Evolutionary conservation across 768 basidiomycete species (phyloP).

Genomic region (Lentinula sp.): DNA sequence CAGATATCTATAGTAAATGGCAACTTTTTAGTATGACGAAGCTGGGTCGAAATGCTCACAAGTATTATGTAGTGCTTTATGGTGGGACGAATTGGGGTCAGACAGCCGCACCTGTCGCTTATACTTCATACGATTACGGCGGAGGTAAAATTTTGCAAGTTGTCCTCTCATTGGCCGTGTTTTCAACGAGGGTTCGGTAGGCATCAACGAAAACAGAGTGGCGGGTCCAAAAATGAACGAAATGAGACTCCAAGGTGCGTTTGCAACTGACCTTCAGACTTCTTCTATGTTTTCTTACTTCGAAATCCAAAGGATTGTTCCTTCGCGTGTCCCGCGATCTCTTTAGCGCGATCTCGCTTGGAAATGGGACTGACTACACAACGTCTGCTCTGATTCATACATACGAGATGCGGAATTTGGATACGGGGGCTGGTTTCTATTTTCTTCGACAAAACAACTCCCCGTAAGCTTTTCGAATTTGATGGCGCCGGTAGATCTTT

Average conservation of each 20-base stretch:
- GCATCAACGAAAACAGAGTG: constrained; percentile 49
- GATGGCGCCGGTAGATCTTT: neutral
- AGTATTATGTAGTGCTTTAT: constrained; percentile 36
- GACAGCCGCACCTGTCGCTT: constrained; percentile 49
- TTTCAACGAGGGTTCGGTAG: constrained; percentile 12
- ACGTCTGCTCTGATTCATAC: constrained; percentile 36
- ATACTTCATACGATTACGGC: constrained; percentile 60
- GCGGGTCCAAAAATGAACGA: constrained; percentile 45
- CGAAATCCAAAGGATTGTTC: constrained; percentile 33
- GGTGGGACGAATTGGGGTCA: constrained; percentile 65
- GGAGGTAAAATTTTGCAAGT: constrained; percentile 24
- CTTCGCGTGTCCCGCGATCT: constrained; percentile 46
- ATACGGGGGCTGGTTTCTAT: constrained; percentile 42
- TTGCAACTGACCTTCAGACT: too few species aligned
- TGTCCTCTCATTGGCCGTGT: neutral
- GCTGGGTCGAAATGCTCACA: neutral
- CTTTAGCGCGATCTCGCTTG: constrained; percentile 34
- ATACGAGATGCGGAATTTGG: constrained; percentile 39
- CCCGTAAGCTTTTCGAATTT: constrained; percentile 20
- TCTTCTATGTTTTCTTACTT: too few species aligned
- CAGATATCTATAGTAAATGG: constrained; percentile 44
- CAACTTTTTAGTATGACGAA: neutral
- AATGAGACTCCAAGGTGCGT: constrained; percentile 43
- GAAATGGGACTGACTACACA: constrained; percentile 46
- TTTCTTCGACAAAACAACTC: constrained; percentile 40